A percentile compares a stretch with the other conserved stretches of the same genome.
Conservation (phyloP, 768 basidiomycete genomes). For the Mycena capillaripes region DNA sequence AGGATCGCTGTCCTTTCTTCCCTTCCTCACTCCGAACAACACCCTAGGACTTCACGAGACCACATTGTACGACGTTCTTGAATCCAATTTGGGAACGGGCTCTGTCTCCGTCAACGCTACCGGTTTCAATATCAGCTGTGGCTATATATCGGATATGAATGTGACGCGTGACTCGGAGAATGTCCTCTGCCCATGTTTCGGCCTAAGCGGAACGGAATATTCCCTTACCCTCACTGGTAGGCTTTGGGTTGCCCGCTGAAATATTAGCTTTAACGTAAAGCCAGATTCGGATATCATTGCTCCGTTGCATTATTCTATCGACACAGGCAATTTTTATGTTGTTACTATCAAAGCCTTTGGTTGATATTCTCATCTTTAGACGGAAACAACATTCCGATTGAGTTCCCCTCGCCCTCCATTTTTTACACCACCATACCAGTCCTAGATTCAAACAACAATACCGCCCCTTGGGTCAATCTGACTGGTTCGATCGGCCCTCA, state of each 20-base stretch:
- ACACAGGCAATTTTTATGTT: background rate
- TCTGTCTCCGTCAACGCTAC: background rate
- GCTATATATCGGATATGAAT: background rate
- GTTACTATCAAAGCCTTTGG: background rate
- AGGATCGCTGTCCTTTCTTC: background rate
- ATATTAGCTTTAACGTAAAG: background rate
- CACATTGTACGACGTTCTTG: background rate
- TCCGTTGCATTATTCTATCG: background rate
- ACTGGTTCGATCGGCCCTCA: background rate
- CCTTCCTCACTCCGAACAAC: background rate
- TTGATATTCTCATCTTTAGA: no score
- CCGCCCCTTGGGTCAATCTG: background rate
- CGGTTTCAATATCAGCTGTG: background rate
- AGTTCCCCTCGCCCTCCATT: background rate
- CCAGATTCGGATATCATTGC: background rate
- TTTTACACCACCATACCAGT: background rate
- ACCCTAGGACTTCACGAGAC: background rate
- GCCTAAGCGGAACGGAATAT: background rate
- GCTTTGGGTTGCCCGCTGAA: no score
- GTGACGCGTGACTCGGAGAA: background rate
- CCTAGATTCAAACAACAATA: background rate
- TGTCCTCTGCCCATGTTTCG: background rate
- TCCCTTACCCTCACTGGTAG: background rate
- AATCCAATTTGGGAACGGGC: background rate
- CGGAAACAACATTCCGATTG: background rate